Conservation (phyloP, 345 rosid species). For the Nephelium lappaceum region DNA sequence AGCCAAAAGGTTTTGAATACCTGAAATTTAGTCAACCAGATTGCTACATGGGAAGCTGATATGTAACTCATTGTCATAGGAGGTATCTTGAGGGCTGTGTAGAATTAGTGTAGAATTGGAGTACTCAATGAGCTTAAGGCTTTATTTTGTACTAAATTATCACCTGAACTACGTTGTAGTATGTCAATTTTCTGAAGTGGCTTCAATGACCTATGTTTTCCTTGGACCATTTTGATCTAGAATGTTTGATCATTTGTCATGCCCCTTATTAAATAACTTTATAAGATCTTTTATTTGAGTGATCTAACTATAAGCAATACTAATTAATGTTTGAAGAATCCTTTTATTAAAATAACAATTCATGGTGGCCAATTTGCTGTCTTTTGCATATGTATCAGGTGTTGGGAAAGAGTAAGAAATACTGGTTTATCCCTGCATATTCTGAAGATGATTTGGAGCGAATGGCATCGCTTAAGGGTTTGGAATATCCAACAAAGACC, state of each 20-base stretch:
- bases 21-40: background rate
- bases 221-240: background rate
- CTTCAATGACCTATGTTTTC: background rate
- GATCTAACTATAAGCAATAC: background rate
- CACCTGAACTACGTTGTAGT: background rate
- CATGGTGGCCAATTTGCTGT: background rate
- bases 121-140: background rate
- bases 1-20: background rate
- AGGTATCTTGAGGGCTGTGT: background rate
- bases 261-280: background rate
- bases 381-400: constrained; percentile 42
- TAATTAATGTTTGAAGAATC: too few species aligned
- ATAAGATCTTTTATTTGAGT: background rate
- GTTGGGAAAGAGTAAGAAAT: constrained; percentile 59
- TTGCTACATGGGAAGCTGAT: background rate
- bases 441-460: constrained; percentile 55
- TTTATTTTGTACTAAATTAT: too few species aligned
- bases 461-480: constrained; percentile 52
- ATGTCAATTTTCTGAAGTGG: background rate
- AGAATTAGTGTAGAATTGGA: background rate
- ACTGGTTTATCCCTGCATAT: constrained; percentile 75
- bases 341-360: background rate
- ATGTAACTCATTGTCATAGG: too few species aligned
- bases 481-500: constrained; percentile 57
- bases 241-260: background rate